Evolutionary conservation across 768 basidiomycete genomes (phyloP), one percentile per base, ranked within the genome.

Genomic region (Hygrophorus pudorinus): DNA sequence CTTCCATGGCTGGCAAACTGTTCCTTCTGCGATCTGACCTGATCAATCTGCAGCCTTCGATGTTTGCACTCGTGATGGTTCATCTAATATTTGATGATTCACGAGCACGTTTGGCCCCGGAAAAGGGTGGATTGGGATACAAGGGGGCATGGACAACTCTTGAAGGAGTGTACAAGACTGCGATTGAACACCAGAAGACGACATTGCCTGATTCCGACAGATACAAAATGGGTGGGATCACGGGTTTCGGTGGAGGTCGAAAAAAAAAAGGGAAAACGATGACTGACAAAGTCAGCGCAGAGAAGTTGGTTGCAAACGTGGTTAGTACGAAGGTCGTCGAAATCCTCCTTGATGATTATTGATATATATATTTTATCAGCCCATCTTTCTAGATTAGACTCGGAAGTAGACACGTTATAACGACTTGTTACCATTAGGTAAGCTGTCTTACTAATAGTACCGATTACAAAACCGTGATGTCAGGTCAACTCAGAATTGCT

Each of bases 41-140:
- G 2, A 50, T 76, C 28, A 75, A 75, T 51, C 60, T 82, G 5
- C 80, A 82, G 49, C 79, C 80, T 0, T 60, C 79, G 3, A 59
- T 79, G 2, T 80, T 78, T 55, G 61, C 68, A 4, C 62, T 82
- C 13, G 68, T 66, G 2, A 64, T 62, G 16, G 63, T 77, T 1
- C 79, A 81, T 50, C 54, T 81, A 38, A 65, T 82, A 21, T 78
- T 79, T 42, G 78, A 81, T 37, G 79, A 82, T 53, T 75, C 76
- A n/a, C 70, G 77, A 32, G 79, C 80, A 18, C 66, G 79, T 2
- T 56, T 76, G 32, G 51, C 72, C 3, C 72, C 78, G 0, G 57
- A 61, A 37, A 62, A 78, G 45, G 80, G 80, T 3, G 80, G 80
- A 1, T 63, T 83, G n/a, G 79, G 79, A 20, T 83, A 81, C 53